Percentiles rank a stretch among this genome's conserved stretches.
Conservation (phyloP, 176 grass and related monocot genomes). For the Dendrocalamus sinicus region DNA sequence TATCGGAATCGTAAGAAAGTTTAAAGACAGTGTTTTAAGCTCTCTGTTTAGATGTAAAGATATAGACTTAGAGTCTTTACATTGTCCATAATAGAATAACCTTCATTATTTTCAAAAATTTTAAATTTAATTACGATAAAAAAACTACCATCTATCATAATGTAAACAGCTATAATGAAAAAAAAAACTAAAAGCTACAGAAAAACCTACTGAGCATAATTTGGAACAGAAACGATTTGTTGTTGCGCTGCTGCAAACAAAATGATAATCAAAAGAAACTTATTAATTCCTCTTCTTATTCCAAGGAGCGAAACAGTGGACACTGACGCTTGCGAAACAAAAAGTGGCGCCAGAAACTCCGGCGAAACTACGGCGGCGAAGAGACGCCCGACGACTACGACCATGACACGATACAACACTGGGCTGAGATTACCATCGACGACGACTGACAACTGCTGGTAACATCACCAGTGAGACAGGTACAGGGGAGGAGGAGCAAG, state of each 20-base stretch:
- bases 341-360: conserved; percentile 55
- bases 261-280: conserved; percentile 21
- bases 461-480: conserved; percentile 12
- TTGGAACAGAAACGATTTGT: too few species aligned
- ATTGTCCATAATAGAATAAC: too few species aligned
- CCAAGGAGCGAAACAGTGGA: conserved; percentile 51
- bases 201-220: too few species aligned
- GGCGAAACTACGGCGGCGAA: conserved; percentile 62
- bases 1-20: too few species aligned
- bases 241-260: background rate
- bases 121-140: too few species aligned
- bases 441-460: conserved; percentile 4
- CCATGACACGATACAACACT: conserved; percentile 68
- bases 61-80: too few species aligned
- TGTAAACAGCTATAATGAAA: too few species aligned
- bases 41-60: too few species aligned
- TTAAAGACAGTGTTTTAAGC: too few species aligned
- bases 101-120: too few species aligned
- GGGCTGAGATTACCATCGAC: conserved; percentile 42
- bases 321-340: conserved; percentile 55
- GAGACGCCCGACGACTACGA: conserved; percentile 50
- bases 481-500: background rate
- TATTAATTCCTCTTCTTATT: conserved; percentile 48
- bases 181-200: too few species aligned
- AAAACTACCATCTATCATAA: too few species aligned